phyloP scores from a whole-genome alignment of 305 asterid species.

The Caryopteris hybrid region DNA sequence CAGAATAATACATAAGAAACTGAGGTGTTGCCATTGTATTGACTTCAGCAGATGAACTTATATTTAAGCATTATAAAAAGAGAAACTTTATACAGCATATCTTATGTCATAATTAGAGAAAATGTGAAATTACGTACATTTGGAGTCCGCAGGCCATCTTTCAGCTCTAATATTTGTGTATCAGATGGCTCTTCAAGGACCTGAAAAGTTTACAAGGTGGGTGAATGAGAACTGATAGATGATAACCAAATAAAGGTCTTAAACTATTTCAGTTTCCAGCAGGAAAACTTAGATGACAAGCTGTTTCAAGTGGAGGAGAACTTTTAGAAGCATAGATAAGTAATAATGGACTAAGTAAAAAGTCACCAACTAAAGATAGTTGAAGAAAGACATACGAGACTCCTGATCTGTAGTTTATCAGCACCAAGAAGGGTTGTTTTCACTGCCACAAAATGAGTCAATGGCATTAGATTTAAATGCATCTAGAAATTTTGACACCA shows the following conservation, averaged over 20 bases:
- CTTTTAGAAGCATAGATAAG: neutral
- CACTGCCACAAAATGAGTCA: conserved; percentile 53
- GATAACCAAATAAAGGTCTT: neutral
- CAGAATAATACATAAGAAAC: neutral
- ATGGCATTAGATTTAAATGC: conserved; percentile 20
- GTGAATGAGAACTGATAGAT: conserved; percentile 3
- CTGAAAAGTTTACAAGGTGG: conserved; percentile 25
- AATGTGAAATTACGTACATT: conserved; percentile 40
- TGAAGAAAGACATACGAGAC: conserved; percentile 57
- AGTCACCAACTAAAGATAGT: too few species aligned
- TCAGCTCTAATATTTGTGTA: conserved; percentile 41
- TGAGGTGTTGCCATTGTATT: neutral
- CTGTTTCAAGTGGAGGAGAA: conserved; percentile 1
- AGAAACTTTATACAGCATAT: neutral
- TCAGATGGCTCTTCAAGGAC: conserved; percentile 63
- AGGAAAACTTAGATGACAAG: neutral
- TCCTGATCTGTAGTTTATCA: conserved; percentile 64
- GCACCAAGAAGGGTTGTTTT: conserved; percentile 52
- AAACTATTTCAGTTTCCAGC: neutral
- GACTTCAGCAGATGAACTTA: conserved; percentile 2
- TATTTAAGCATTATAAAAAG: neutral
- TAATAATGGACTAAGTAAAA: neutral
- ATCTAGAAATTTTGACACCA: neutral
- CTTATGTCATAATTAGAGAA: neutral
- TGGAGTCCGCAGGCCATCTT: conserved; percentile 73